Evolutionary conservation across 1,139 yeast genomes (phyloP).

Genomic region (Nematodospora anomalae): DNA sequence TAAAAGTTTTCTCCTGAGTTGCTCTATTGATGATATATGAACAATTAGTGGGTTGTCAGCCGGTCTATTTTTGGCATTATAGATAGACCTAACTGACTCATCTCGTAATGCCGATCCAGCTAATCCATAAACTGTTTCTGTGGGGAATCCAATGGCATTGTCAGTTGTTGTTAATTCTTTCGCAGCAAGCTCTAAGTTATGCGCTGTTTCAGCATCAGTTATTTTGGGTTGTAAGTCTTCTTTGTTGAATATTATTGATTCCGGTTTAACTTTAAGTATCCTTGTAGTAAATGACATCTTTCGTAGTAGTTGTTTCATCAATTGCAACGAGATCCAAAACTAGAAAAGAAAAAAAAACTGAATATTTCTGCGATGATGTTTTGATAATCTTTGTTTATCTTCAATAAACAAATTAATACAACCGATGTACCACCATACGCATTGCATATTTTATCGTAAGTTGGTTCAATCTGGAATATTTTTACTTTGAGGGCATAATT

Average conservation of each 20-base stretch:
- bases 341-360: constrained; percentile 1
- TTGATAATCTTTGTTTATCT: too few species aligned
- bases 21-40: constrained; percentile 78
- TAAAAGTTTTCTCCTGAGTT: constrained; percentile 58
- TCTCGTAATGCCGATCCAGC: constrained; percentile 85
- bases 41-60: constrained; percentile 92
- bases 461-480: too few species aligned
- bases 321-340: constrained; percentile 1
- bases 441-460: too few species aligned
- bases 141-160: constrained; percentile 86
- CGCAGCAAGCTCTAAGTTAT: constrained; percentile 59
- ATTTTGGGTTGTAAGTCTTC: constrained; percentile 38
- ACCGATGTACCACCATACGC: too few species aligned
- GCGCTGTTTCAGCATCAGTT: constrained; percentile 50
- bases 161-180: constrained; percentile 47
- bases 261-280: constrained; percentile 32
- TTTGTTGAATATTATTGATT: constrained; percentile 26
- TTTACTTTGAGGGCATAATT: too few species aligned
- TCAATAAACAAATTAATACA: too few species aligned
- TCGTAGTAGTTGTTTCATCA: constrained; percentile 5
- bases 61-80: constrained; percentile 87
- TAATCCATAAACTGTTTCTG: constrained; percentile 95
- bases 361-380: neutral
- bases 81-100: constrained; percentile 71
- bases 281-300: constrained; percentile 23